phyloP scores from a whole-genome alignment of 2,329 filamentous ascomycete genomes.

The Pestalotiopsis sp. region DNA sequence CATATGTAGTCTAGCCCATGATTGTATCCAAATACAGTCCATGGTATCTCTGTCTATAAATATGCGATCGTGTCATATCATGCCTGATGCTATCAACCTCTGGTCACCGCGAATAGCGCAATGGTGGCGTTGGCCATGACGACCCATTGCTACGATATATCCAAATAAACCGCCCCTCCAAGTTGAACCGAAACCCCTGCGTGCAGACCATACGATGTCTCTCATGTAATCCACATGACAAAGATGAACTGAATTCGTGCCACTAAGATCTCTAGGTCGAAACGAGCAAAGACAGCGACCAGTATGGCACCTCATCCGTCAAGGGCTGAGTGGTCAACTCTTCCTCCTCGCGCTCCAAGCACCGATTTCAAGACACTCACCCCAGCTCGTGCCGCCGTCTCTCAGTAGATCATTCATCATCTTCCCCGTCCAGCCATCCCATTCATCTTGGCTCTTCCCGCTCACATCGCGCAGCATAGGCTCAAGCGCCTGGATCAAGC shows the following conservation, averaged over 20 bases:
- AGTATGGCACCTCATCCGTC: background rate
- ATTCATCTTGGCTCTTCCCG: constrained; percentile 87
- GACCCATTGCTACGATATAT: background rate
- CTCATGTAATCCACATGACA: no score
- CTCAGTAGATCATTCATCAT: constrained; percentile 84
- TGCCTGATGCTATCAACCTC: background rate
- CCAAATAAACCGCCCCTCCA: no score
- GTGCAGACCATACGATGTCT: no score
- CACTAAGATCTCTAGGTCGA: background rate
- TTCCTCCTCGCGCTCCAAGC: constrained; percentile 87
- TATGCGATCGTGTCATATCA: background rate
- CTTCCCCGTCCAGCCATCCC: constrained; percentile 84
- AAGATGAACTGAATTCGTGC: no score
- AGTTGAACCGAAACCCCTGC: no score
- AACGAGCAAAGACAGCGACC: background rate
- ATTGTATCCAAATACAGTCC: constrained; percentile 8
- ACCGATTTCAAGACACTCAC: constrained; percentile 83
- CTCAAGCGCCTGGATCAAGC: constrained; percentile 83
- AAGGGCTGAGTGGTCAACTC: constrained; percentile 18
- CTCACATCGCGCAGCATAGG: constrained; percentile 79
- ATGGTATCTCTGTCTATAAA: background rate
- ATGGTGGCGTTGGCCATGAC: background rate
- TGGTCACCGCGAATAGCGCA: background rate
- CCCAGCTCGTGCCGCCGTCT: constrained; percentile 75
- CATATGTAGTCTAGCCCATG: background rate